Base-by-base conservation (phyloP, 495 filamentous ascomycete species). In the Aspergillus sclerotiicarbonarius region DNA sequence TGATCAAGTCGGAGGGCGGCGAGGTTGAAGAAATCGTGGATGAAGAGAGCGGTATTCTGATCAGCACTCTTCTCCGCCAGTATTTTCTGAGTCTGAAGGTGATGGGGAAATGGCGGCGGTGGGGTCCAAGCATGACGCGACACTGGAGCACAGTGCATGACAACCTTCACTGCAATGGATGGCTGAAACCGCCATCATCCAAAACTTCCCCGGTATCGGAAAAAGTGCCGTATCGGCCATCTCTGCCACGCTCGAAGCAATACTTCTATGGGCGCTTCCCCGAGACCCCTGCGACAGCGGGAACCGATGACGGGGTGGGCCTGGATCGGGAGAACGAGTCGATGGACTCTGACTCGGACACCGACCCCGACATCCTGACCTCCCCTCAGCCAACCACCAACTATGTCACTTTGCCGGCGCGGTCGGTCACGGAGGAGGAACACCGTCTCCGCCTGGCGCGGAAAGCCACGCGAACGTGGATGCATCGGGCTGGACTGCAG, bases 21-120 rank as follows among this genome's bases (percentile, higher is more conserved):
- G 69, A 79, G 12, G 88, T 87, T 3, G 86, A 90, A 62, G 89
- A 90, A 65, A 63, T 96, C 16, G 85, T 96, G 18, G 82, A 80
- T 25, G 91, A 96, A 58, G 92, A 96, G 65, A 91, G 88, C 56
- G 92, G 92, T 8, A 82, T 95, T 5, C 71, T 96, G 29, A 90
- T 96, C 60, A 89, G 86, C 60, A 90, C 85, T 57, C 86, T 96
- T 57, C 76, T 96, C 20, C 84, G 92, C 4, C 92, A 96, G 69
- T 96, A 95, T 64, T 96, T 96, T 67, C 83, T 93, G 77, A 87
- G 84, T 10, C 74, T 95, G 16, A 91, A 90, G 56, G 85, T 92
- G 0, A 69, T 95, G 52, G 86, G 89, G 3, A 80, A 80, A 62
- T 96, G 92, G 92, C 79, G 79, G 47, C 71, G 79, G 16, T 87